Percentiles rank a stretch among this genome's conserved stretches.
phyloP scores from a whole-genome alignment of 78 protist species.

The Mantamonas sphyraenae region DNA sequence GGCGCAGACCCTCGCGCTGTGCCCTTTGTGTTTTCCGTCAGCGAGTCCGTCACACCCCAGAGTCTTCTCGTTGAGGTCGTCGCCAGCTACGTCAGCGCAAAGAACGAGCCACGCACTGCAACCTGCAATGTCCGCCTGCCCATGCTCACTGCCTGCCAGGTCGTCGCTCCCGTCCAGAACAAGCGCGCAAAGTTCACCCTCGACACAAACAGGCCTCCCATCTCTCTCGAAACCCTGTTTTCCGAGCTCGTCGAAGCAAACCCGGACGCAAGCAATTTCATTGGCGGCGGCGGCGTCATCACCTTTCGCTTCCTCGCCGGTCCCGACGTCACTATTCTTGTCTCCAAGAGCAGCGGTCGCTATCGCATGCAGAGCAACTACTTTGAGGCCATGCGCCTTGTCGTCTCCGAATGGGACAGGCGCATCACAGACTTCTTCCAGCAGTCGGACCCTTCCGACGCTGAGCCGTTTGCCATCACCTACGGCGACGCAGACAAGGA shows the following conservation, averaged over 20 bases:
- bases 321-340: conserved; percentile 17
- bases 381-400: conserved; percentile 8
- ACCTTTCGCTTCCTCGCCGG: background rate
- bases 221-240: conserved; percentile 13
- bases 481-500: conserved; percentile 2
- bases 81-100: too few relatives aligned
- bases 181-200: background rate
- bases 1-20: too few relatives aligned
- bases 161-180: conserved; percentile 2
- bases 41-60: too few relatives aligned
- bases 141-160: background rate
- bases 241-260: background rate
- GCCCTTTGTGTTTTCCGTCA: too few relatives aligned
- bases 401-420: background rate
- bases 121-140: conserved; percentile 3
- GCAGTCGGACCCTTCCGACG: too few relatives aligned
- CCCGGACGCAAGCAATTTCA: background rate
- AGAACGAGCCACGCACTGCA: background rate
- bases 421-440: too few relatives aligned
- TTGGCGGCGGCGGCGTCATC: background rate
- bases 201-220: conserved; percentile 23
- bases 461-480: background rate
- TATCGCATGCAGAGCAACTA: background rate
- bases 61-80: too few relatives aligned
- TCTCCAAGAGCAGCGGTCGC: conserved; percentile 11